phyloP scores from a whole-genome alignment of 371 early-diverging fungal species.

The Mortierella sp. region DNA sequence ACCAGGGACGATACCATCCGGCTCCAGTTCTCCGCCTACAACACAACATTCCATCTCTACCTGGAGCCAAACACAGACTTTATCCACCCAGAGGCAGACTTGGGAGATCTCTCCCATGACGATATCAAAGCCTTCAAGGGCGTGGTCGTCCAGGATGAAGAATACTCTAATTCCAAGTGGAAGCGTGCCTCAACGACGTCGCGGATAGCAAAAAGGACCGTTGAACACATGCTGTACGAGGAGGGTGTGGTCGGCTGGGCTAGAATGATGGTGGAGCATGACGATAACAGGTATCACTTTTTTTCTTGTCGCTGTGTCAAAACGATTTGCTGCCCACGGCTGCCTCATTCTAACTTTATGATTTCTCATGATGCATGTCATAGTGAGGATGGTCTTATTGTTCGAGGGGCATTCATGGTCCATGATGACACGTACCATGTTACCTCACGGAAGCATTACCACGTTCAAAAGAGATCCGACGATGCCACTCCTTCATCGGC shows the following conservation, averaged over 20 bases:
- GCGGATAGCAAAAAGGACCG: slow-evolving; percentile 39
- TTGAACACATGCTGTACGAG: slow-evolving; percentile 53
- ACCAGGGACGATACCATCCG: slow-evolving; percentile 71
- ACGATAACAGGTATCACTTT: slow-evolving; percentile 56
- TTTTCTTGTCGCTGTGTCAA: no score
- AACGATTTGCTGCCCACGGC: no score
- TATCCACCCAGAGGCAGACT: slow-evolving; percentile 74
- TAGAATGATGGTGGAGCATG: slow-evolving; percentile 65
- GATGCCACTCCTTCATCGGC: slow-evolving; percentile 59
- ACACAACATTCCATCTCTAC: slow-evolving; percentile 74
- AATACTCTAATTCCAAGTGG: slow-evolving; percentile 50
- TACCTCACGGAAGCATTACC: slow-evolving; percentile 65
- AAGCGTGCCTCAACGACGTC: slow-evolving; percentile 41
- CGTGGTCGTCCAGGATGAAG: slow-evolving; percentile 53
- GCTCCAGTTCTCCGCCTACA: slow-evolving; percentile 72
- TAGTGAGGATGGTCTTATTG: slow-evolving; percentile 54
- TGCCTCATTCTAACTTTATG: no score
- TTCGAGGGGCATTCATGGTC: slow-evolving; percentile 74
- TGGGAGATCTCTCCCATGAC: slow-evolving; percentile 49
- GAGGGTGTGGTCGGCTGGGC: slow-evolving; percentile 74
- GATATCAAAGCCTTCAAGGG: slow-evolving; percentile 73
- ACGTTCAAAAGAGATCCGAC: slow-evolving; percentile 60
- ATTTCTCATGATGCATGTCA: no score
- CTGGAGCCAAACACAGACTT: slow-evolving; percentile 80
- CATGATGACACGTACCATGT: slow-evolving; percentile 71